Percentiles rank a stretch among this genome's conserved stretches.
These are phyloP conservation scores for Allium cepa DNA, from an alignment of 106 monocot genomes.

Conservation along the genomic window DNA sequence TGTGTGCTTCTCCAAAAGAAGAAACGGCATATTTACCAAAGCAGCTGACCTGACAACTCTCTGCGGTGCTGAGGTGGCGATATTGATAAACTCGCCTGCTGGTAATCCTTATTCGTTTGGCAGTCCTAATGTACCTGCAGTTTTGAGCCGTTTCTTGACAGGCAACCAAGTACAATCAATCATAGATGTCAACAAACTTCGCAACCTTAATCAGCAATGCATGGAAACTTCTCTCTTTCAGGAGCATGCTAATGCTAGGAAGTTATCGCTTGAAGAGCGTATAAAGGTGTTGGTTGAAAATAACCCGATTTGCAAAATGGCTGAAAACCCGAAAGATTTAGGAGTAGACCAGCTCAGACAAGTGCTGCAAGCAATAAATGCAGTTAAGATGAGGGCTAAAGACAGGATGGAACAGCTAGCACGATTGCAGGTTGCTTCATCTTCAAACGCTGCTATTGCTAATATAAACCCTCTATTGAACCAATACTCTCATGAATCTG, in stretches of 20 bases:
- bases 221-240: background rate
- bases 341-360: background rate
- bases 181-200: background rate
- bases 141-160: background rate
- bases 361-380: background rate
- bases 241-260: background rate
- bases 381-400: background rate
- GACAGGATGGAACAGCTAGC: background rate
- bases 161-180: background rate
- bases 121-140: constrained; percentile 1
- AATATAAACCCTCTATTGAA: background rate
- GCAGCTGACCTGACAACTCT: constrained; percentile 10
- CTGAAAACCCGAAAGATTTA: background rate
- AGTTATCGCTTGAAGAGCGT: background rate
- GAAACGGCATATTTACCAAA: constrained; percentile 5
- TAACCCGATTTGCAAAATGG: background rate
- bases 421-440: background rate
- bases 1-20: background rate
- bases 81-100: constrained; percentile 9
- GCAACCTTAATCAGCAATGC: background rate
- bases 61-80: constrained; percentile 6
- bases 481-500: background rate
- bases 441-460: background rate
- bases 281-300: background rate
- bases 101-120: constrained; percentile 13